A percentile compares a stretch with the other conserved stretches of the same genome.
These are phyloP conservation scores for Hypocreales sp. DNA, from an alignment of 2,329 filamentous ascomycete species.

Conservation along the genomic window DNA sequence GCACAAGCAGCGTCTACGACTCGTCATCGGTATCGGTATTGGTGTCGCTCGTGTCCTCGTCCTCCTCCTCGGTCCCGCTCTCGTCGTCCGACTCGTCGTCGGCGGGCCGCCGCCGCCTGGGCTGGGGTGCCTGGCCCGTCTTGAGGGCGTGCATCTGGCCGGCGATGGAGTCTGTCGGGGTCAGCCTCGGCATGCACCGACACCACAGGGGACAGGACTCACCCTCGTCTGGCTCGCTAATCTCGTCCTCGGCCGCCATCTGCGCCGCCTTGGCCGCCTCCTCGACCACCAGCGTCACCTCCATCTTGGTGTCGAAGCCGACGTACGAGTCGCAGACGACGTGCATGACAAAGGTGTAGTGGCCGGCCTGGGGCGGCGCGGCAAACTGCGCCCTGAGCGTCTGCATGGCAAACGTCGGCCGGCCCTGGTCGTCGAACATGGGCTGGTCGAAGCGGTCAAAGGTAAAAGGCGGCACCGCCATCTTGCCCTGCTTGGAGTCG, in stretches of 20 bases:
- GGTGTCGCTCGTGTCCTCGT: constrained; percentile 49
- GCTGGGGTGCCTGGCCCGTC: constrained; percentile 46
- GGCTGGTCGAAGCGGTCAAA: constrained; percentile 87
- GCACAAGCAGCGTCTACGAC: no score
- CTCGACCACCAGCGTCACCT: constrained; percentile 78
- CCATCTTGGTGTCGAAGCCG: constrained; percentile 83
- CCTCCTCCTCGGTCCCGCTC: constrained; percentile 60
- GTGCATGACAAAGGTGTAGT: constrained; percentile 92
- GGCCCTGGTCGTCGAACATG: constrained; percentile 63
- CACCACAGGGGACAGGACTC: constrained; percentile 7
- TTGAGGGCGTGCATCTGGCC: constrained; percentile 84
- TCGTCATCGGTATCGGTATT: constrained; percentile 54
- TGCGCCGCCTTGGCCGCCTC: constrained; percentile 73
- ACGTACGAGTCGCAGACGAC: constrained; percentile 90
- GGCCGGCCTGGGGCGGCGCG: constrained; percentile 78
- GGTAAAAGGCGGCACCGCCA: constrained; percentile 92
- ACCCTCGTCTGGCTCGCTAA: constrained; percentile 97
- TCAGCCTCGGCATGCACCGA: not conserved
- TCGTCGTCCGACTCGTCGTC: constrained; percentile 59
- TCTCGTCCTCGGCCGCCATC: constrained; percentile 79
- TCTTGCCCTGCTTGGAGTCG: constrained; percentile 86
- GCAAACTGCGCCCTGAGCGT: constrained; percentile 96
- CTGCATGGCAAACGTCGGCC: constrained; percentile 87
- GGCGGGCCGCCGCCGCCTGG: constrained; percentile 33
- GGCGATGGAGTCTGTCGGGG: constrained; percentile 58